Evolutionary conservation across 371 early-diverging fungal genomes (phyloP), one percentile per base, ranked within the genome.

Genomic region (Rhizomucor pusillus): DNA sequence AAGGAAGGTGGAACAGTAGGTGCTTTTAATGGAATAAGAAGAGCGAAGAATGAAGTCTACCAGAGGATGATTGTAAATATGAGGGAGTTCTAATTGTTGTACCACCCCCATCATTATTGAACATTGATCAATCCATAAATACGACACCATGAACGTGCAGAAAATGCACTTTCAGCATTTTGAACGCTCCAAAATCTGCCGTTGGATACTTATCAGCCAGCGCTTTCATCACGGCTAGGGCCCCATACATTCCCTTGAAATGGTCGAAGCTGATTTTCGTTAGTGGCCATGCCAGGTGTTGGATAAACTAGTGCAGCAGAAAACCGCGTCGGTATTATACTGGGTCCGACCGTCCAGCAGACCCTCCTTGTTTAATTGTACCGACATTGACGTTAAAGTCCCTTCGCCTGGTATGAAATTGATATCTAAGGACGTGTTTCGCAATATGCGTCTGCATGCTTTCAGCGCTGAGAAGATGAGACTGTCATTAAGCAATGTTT

Each of bases 101-200:
- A n/a, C n/a, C n/a, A n/a, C n/a, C n/a, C n/a, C n/a, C n/a, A n/a
- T n/a, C n/a, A n/a, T n/a, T n/a, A n/a, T n/a, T n/a, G n/a, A n/a
- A n/a, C n/a, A n/a, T n/a, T n/a, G n/a, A n/a, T n/a, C n/a, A n/a
- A n/a, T n/a, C n/a, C n/a, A n/a, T n/a, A n/a, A n/a, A n/a, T n/a
- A n/a, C n/a, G n/a, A n/a, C n/a, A n/a, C n/a, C n/a, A n/a, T n/a
- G n/a, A 14, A 2, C 50, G 5, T 49, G 50, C 14, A 49, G 34
- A 49, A 49, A 49, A 37, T 49, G 50, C 19, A 49, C 50, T 24
- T 49, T 10, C 34, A 49, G 34, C 19, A 14, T 34, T 24, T 34
- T 49, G 19, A 49, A 49, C 36, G 36, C 35, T 9, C 35, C 50
- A 34, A n/a, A 49, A 23, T 49, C 24, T n/a, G 34, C 50, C 12